These are phyloP conservation scores for Eimeria falciformis DNA, from an alignment of 169 alveolate species.

Conservation along the genomic window DNA sequence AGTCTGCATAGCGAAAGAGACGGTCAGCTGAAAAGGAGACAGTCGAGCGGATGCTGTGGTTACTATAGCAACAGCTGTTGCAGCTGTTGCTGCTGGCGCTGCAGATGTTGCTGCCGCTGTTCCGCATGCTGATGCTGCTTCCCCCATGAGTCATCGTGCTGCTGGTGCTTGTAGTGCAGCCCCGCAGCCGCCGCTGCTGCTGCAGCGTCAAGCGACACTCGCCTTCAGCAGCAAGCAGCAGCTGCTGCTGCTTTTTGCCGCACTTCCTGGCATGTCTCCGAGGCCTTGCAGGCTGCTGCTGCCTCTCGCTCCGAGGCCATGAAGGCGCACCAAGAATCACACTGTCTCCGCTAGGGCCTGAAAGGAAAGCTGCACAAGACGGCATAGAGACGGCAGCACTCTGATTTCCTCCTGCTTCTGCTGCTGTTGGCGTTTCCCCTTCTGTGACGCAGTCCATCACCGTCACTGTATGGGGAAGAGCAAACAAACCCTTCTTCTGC, in stretches of 20 bases:
- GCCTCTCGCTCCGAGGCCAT: conserved; percentile 47
- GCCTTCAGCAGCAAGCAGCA: not conserved
- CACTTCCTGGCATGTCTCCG: not conserved
- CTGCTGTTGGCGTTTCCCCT: conserved; percentile 1
- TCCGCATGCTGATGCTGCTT: conserved; percentile 25
- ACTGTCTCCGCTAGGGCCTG: conserved; percentile 46
- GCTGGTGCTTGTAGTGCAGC: conserved; percentile 28
- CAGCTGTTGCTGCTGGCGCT: conserved; percentile 54
- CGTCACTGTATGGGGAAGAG: not conserved
- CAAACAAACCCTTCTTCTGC: conserved; percentile 8
- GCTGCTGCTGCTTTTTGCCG: conserved; percentile 26
- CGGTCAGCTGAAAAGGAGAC: conserved; percentile 3
- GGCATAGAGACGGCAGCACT: conserved; percentile 43
- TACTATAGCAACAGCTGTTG: conserved; percentile 54
- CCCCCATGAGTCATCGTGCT: conserved; percentile 57
- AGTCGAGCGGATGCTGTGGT: conserved; percentile 43
- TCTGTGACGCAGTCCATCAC: not conserved
- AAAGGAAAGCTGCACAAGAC: conserved; percentile 25
- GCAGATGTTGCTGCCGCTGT: conserved; percentile 32
- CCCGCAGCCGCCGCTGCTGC: conserved; percentile 61
- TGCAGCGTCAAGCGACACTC: conserved; percentile 35
- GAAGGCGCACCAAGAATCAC: not conserved
- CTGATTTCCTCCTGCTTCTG: not conserved
- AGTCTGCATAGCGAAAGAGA: conserved; percentile 31
- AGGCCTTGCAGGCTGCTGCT: conserved; percentile 15